phyloP scores from a whole-genome alignment of 2,329 filamentous ascomycete species.

The Talaromyces sp. region DNA sequence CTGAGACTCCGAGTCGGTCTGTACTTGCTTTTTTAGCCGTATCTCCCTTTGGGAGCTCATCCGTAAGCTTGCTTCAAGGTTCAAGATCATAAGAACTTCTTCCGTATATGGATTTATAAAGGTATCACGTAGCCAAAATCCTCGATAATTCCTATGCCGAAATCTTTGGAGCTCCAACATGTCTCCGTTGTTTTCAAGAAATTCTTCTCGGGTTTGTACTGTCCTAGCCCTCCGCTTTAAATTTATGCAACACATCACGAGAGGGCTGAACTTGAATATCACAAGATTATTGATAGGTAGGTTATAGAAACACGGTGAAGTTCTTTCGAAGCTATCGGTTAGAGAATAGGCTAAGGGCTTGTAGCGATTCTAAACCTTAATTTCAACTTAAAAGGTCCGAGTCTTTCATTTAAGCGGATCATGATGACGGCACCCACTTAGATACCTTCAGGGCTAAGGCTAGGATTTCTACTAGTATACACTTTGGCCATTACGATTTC shows the following conservation, averaged over 20 bases:
- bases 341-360: background rate
- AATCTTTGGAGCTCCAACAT: background rate
- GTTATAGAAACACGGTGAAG: background rate
- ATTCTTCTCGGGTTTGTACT: background rate
- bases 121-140: background rate
- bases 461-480: background rate
- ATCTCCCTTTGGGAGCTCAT: constrained; percentile 3
- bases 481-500: background rate
- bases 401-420: background rate
- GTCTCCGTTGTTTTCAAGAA: constrained; percentile 1
- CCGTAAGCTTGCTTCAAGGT: background rate
- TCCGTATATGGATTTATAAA: background rate
- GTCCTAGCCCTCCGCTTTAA: background rate
- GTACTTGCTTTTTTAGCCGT: background rate
- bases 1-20: constrained; percentile 1
- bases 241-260: background rate
- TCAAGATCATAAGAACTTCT: constrained; percentile 1
- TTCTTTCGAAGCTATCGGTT: background rate
- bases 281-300: background rate
- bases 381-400: constrained; percentile 1
- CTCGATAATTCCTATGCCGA: background rate
- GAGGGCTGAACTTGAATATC: constrained; percentile 1
- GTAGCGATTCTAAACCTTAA: constrained; percentile 1
- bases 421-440: constrained; percentile 1
- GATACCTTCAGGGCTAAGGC: background rate